Percentiles rank a stretch among this genome's conserved stretches.
Conservation (phyloP, 495 filamentous ascomycete species). For the Pyronema domesticum region DNA sequence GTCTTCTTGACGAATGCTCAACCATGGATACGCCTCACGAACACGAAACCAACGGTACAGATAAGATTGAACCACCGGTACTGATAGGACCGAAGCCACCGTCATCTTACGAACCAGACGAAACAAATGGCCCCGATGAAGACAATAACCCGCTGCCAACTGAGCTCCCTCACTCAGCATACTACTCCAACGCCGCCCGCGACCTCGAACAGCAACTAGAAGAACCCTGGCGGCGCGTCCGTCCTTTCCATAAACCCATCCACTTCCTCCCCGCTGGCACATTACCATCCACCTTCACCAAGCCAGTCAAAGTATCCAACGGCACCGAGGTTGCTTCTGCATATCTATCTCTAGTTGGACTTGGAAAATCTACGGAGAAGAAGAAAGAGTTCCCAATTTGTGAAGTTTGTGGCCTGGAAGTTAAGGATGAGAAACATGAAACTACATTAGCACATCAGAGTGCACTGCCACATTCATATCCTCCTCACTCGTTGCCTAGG, state of each 20-base stretch:
- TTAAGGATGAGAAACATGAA: constrained; percentile 40
- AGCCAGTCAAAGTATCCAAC: constrained; percentile 4
- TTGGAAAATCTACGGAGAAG: constrained; percentile 5
- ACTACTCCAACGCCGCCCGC: background rate
- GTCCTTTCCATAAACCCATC: constrained; percentile 62
- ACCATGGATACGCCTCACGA: no score
- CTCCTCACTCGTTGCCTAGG: constrained; percentile 72
- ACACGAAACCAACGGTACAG: no score
- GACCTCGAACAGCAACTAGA: no score
- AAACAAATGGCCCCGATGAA: background rate
- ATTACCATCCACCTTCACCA: background rate
- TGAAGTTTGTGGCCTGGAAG: constrained; percentile 41
- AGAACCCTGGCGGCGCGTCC: constrained; percentile 25
- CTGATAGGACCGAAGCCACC: background rate
- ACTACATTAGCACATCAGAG: constrained; percentile 66
- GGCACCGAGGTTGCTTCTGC: constrained; percentile 10
- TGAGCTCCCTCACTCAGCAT: background rate
- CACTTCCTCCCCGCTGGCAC: constrained; percentile 55
- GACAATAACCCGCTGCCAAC: background rate
- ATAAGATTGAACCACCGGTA: no score
- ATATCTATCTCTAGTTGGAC: constrained; percentile 15
- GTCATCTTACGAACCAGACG: background rate
- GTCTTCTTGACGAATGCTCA: no score
- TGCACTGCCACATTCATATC: constrained; percentile 60
- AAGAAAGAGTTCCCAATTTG: constrained; percentile 26